Evolutionary conservation across 495 filamentous ascomycete genomes (phyloP).

Genomic region (Penicillium parvum): DNA sequence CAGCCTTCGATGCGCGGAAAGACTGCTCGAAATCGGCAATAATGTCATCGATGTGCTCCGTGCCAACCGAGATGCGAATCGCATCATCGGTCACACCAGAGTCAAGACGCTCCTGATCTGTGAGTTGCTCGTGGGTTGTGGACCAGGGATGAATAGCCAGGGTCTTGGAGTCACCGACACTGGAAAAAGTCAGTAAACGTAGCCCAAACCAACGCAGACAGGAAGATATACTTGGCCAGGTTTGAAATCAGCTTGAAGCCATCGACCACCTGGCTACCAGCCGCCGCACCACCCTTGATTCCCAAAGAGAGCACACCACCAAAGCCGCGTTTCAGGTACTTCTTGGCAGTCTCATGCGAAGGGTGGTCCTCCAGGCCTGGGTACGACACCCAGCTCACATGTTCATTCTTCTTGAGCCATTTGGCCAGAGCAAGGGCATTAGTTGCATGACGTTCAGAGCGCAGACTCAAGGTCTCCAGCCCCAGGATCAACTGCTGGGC

Average conservation of each 20-base stretch:
- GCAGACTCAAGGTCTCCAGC: slow-evolving; percentile 82
- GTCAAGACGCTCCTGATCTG: slow-evolving; percentile 71
- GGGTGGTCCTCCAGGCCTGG: slow-evolving; percentile 81
- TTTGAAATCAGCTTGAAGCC: slow-evolving; percentile 93
- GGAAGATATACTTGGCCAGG: slow-evolving; percentile 63
- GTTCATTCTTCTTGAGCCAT: slow-evolving; percentile 78
- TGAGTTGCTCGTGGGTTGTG: slow-evolving; percentile 93
- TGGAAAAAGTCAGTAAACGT: slow-evolving; percentile 20
- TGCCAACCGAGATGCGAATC: slow-evolving; percentile 95
- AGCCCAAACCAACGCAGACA: background rate
- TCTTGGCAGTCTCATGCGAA: slow-evolving; percentile 78
- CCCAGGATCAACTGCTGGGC: slow-evolving; percentile 93
- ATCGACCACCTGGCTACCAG: slow-evolving; percentile 85
- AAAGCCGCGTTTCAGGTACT: slow-evolving; percentile 82
- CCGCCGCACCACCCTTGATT: slow-evolving; percentile 79
- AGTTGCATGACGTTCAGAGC: slow-evolving; percentile 80
- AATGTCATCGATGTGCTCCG: slow-evolving; percentile 97
- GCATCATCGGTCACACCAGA: slow-evolving; percentile 89
- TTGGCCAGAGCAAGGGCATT: slow-evolving; percentile 79
- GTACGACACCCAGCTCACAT: slow-evolving; percentile 93
- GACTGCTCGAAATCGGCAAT: slow-evolving; percentile 94
- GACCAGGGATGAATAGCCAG: slow-evolving; percentile 95
- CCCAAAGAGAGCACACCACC: slow-evolving; percentile 92
- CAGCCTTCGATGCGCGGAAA: slow-evolving; percentile 56
- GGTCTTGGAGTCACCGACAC: slow-evolving; percentile 72